Percentiles rank a stretch among this genome's conserved stretches.
phyloP scores from a whole-genome alignment of 1,139 yeast species.

The Meyerozyma sp. region DNA sequence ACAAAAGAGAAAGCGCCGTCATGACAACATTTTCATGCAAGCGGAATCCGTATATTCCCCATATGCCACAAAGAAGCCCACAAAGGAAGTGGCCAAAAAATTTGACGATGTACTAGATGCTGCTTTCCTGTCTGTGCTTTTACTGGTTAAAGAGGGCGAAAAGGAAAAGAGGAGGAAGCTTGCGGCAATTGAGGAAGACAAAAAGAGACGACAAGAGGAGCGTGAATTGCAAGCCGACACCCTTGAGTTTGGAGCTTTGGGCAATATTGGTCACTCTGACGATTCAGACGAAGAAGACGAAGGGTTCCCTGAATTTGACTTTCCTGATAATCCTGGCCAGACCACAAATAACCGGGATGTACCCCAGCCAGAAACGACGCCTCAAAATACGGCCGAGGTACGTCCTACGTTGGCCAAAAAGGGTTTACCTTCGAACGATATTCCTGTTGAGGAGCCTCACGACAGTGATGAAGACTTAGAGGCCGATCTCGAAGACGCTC shows the following conservation, averaged over 20 bases:
- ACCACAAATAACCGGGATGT: background rate
- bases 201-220: conserved; percentile 10
- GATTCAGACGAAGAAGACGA: background rate
- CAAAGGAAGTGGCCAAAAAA: conserved; percentile 19
- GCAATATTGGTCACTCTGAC: conserved; percentile 1
- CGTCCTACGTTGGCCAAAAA: background rate
- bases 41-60: conserved; percentile 43
- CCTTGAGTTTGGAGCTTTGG: conserved; percentile 8
- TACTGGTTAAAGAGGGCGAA: conserved; percentile 33
- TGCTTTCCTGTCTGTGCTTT: conserved; percentile 32
- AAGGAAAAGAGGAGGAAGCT: conserved; percentile 17
- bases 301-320: background rate
- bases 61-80: conserved; percentile 22
- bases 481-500: background rate
- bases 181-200: conserved; percentile 5
- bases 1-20: conserved; percentile 16
- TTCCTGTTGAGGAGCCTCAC: background rate
- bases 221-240: conserved; percentile 7
- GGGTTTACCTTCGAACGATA: background rate
- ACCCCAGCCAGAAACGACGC: background rate
- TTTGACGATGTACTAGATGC: conserved; percentile 24
- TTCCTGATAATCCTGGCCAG: background rate
- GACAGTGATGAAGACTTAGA: background rate
- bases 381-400: background rate
- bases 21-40: conserved; percentile 35